Percentiles rank a stretch among this genome's conserved stretches.
Conservation (phyloP, 2,329 filamentous ascomycete species). For the Trichophyton mentagrophytes region DNA sequence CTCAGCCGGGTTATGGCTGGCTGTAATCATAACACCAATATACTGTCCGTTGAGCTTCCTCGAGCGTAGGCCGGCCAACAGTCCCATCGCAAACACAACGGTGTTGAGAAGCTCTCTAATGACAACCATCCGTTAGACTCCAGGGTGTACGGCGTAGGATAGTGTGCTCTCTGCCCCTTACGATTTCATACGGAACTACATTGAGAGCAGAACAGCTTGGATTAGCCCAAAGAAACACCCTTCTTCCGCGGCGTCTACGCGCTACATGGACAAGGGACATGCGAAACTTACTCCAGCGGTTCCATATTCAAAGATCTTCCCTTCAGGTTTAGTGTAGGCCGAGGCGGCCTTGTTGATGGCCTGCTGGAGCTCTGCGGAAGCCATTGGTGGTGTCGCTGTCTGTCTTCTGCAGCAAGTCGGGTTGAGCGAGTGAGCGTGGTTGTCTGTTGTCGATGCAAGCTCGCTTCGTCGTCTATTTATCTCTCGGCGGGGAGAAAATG, state of each 20-base stretch:
- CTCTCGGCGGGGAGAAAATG: background rate
- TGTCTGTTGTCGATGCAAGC: background rate
- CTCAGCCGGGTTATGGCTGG: conserved; percentile 77
- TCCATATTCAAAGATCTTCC: conserved; percentile 45
- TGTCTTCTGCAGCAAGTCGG: background rate
- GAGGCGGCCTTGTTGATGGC: conserved; percentile 36
- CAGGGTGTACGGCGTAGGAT: background rate
- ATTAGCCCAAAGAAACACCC: conserved; percentile 7
- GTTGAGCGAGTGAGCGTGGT: background rate
- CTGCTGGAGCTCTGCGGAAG: conserved; percentile 30
- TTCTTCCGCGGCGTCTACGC: background rate
- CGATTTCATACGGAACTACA: conserved; percentile 58
- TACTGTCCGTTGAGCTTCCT: conserved; percentile 80
- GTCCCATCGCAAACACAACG: conserved; percentile 81
- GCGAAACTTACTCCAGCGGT: conserved; percentile 47
- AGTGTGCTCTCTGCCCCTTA: conserved; percentile 27
- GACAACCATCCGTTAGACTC: background rate
- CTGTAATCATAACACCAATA: conserved; percentile 94
- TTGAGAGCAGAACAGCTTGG: conserved; percentile 8
- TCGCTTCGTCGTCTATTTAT: background rate
- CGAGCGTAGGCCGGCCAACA: conserved; percentile 77
- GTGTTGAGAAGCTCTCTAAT: conserved; percentile 67
- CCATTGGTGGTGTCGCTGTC: conserved; percentile 24
- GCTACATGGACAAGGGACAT: conserved; percentile 12
- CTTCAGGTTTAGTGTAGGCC: conserved; percentile 38